Evolutionary conservation across 371 early-diverging fungal genomes (phyloP), one percentile per base, ranked within the genome.

Genomic region (Mucor sp.): DNA sequence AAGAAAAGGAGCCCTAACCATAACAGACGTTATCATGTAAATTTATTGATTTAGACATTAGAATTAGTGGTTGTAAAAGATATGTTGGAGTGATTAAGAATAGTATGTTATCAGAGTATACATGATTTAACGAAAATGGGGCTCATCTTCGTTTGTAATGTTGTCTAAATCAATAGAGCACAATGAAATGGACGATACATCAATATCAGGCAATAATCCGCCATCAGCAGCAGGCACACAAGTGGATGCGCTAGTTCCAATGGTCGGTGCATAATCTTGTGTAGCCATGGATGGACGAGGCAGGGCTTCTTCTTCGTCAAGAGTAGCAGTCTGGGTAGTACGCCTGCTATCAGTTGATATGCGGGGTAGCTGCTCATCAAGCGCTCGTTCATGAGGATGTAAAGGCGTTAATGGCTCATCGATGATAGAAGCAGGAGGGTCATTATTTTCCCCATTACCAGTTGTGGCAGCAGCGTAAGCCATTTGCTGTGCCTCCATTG

Each of bases 91-190:
- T 5, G 19, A 44, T 7, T 44, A 44, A 0, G 17, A 47, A 21
- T 21, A 8, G 11, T 47, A 47, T 19, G 7, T 0, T 41, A 17
- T 15, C 4, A 17, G 41, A 41, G 41, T 41, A 41, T 41, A 41
- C 41, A 41, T 17, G 41, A 17, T 1, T 41, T 41, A 41, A 41
- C 6, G 41, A 17, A 6, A 17, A 41, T 53, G 12, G 27, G 1
- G 25, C 8, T 9, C 15, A 15, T 27, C 53, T 27, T 57, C 57
- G 9, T 57, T 57, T 28, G 57, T 19, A 32, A 57, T 57, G 19
- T 32, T 55, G 3, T 50, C 61, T 37, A 67, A 55, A 60, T 67
- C 67, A 55, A 67, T 67, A n/a, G 67, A 67, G 8, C 61, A 55
- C 1, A 67, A 33, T 41, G 67, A 67, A 41, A 67, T 41, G 21